Evolutionary conservation across 2,329 filamentous ascomycete species (phyloP), one percentile per base, ranked within the genome.

Genomic region (Trichophyton equinum): DNA sequence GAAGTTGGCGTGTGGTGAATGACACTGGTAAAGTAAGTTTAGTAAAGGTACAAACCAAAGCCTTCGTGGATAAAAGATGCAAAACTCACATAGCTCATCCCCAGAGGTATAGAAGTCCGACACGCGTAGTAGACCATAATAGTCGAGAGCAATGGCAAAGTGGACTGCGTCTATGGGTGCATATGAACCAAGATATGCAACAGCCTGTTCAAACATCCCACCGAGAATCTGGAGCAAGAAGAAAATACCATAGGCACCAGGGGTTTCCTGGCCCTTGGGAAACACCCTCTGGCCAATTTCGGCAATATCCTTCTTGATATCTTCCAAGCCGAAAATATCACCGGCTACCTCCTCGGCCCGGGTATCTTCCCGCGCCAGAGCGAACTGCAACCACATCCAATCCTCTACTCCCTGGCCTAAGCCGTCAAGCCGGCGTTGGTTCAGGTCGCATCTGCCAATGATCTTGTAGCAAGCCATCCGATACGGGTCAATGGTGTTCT

Each of bases 401-500:
- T 86, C 84, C 66, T 85, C 83, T 67, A 85, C 81, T 38, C 78
- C 79, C 68, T 82, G 81, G 47, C 76, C 81, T 63, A 86, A 78
- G 3, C 76, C 75, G 51, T 84, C 82, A 40, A 86, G 73, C 62
- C 76, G 82, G 60, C 82, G 77, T 49, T 79, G 77, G 56, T 74
- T 77, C 62, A 86, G 75, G 64, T 86, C 84, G 69, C 83, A 86
- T 57, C 84, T 90, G 53, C 95, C 94, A 67, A 99, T 87, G 64
- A 99, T 86, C 79, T 99, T 97, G 81, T 97, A 97, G 73, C 94
- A 96, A 56, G 92, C 91, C 85, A 96, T 91, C 60, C 91, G 86
- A 77, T 95, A 99, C 27, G 94, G 94, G 72, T 99, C 94, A 65
- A 95, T 85, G 1, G 89, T 88, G 70, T 91, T 87, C 62, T 94